Evolutionary conservation across 73 alveolate genomes (phyloP), one percentile per base, ranked within the genome.

Genomic region (Tetrahymena borealis): DNA sequence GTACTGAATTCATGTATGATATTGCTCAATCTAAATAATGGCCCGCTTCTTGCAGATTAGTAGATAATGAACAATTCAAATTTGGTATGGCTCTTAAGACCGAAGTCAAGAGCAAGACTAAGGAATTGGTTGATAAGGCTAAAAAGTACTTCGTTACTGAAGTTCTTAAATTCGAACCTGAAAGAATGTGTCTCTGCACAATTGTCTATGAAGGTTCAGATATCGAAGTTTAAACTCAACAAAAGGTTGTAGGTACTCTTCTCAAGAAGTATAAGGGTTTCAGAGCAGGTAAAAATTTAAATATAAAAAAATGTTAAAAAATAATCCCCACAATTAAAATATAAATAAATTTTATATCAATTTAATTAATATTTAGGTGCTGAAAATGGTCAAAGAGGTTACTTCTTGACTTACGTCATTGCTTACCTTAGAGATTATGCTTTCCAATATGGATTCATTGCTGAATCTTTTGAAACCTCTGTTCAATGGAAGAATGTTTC

Each of bases 391-490:
- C 91, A 91, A 42, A 79, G 98, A 43, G 99, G 99, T 39, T 97
- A 98, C 91, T 94, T 95, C 94, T 94, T 98, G 78, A 98, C 99
- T 15, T 98, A 91, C 94, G 96, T 95, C 94, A 98, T 98, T 91
- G 99, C 99, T 31, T 97, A 97, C 94, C 28, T 97, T 16, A 95
- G 99, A 93, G 99, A 98, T 94, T 96, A 97, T 40, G 98, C 98
- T 38, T 36, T 93, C 95, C 78, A 96, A 90, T 94, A 95, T 93
- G 78, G 95, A 91, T 95, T 94, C 94, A 92, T 96, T 15, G 99
- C 98, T 20, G 99, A 98, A 93, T 78, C 97, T 41, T 96, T 98
- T 78, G 99, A 97, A 78, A 95, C 99, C 20, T 94, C 98, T n/a
- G 97, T 98, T 40, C 97, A 98, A 40, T 98, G 99, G 99, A 95